phyloP scores from a whole-genome alignment of 2,329 filamentous ascomycete genomes.

The Ceratocystis huliohia region DNA sequence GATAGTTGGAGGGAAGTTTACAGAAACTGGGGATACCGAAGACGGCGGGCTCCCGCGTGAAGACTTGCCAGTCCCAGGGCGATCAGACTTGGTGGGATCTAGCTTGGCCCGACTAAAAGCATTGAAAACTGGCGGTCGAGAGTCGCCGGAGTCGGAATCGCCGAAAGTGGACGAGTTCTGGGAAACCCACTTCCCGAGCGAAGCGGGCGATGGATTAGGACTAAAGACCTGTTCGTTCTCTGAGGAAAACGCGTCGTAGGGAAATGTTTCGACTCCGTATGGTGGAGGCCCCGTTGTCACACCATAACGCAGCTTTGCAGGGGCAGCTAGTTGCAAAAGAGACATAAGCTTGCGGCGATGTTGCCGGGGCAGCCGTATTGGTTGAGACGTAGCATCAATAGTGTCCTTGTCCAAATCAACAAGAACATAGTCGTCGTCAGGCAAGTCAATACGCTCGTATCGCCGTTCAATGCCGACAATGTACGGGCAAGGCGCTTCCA shows the following conservation, averaged over 20 bases:
- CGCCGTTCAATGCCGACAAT: conserved; percentile 91
- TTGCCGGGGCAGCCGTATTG: conserved; percentile 71
- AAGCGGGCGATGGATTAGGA: conserved; percentile 54
- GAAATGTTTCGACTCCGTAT: conserved; percentile 86
- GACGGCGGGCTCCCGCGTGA: conserved; percentile 48
- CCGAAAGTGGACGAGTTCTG: conserved; percentile 84
- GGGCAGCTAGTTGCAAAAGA: conserved; percentile 76
- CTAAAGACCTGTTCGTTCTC: conserved; percentile 75
- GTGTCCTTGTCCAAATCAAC: conserved; percentile 87
- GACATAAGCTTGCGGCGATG: conserved; percentile 81
- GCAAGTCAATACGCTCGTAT: conserved; percentile 74
- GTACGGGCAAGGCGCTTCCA: conserved; percentile 92
- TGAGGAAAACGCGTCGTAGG: conserved; percentile 76
- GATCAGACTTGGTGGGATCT: conserved; percentile 53
- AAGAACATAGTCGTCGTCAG: conserved; percentile 89
- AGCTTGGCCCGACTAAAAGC: conserved; percentile 69
- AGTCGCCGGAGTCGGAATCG: conserved; percentile 40
- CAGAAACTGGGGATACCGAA: conserved; percentile 63
- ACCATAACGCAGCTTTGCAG: conserved; percentile 75
- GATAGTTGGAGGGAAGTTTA: conserved; percentile 56
- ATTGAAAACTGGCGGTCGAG: conserved; percentile 68
- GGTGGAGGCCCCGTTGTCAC: conserved; percentile 79
- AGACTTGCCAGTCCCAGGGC: conserved; percentile 63
- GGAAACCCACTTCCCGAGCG: conserved; percentile 72
- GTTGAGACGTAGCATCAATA: conserved; percentile 70